Evolutionary conservation across 2,329 filamentous ascomycete genomes (phyloP).

Genomic region (Paracorniculantispora psalliotae): DNA sequence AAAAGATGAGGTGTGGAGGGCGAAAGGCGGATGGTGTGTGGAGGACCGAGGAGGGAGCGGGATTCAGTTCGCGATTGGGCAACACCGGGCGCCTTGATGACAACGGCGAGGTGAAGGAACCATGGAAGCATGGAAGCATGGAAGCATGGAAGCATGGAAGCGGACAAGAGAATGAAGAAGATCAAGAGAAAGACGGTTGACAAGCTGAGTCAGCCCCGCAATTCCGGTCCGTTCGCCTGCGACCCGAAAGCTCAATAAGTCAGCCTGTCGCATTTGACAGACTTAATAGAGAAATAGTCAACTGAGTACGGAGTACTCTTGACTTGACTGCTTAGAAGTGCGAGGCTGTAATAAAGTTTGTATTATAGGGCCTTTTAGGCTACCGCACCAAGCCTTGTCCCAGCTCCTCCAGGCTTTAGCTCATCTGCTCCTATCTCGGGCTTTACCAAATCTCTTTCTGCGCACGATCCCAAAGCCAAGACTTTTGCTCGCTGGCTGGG

Average conservation of each 20-base stretch:
- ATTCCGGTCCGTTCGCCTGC: neutral
- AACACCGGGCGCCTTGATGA: slow-evolving; percentile 6
- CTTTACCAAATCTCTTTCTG: neutral
- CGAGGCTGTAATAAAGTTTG: neutral
- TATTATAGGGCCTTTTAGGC: neutral
- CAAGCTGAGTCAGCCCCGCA: slow-evolving; percentile 8
- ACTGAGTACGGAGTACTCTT: too few relatives aligned
- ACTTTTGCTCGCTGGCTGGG: neutral
- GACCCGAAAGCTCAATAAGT: neutral
- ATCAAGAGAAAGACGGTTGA: neutral
- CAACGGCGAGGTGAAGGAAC: neutral
- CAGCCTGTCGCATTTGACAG: neutral
- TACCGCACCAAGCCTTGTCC: neutral
- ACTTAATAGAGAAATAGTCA: neutral
- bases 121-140: neutral
- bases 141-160: neutral
- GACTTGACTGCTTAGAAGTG: neutral
- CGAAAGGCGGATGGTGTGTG: neutral
- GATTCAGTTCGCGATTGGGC: slow-evolving; percentile 9
- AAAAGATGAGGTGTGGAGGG: neutral
- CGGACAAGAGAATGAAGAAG: neutral
- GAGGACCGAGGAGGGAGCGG: neutral
- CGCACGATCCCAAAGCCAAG: neutral
- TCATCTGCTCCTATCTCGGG: neutral
- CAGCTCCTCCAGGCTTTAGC: neutral